A percentile compares a stretch with the other conserved stretches of the same genome.
Evolutionary conservation across 306 rosid species (phyloP).

Genomic region (Cyclanthera cordifolia): DNA sequence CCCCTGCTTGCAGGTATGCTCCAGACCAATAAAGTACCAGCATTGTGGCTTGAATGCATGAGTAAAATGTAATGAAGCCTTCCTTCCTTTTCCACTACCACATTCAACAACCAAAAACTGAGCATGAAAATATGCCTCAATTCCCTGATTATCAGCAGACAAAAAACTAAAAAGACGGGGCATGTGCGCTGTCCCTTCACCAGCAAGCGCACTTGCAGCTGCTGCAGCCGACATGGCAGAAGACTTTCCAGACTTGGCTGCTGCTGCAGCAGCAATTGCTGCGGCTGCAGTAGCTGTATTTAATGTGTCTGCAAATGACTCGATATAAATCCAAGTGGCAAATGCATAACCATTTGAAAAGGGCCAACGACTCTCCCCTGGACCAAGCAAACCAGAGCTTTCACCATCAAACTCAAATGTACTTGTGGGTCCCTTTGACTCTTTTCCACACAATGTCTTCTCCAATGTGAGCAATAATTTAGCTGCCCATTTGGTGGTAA

Average conservation of each 20-base stretch:
- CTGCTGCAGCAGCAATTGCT: constrained; percentile 96
- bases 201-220: constrained; percentile 98
- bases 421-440: constrained; percentile 77
- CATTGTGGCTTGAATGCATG: constrained; percentile 96
- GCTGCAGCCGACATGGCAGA: constrained; percentile 99
- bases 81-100: constrained; percentile 83
- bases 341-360: constrained; percentile 85
- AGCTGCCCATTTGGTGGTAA: constrained; percentile 64
- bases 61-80: constrained; percentile 89
- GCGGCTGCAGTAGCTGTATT: constrained; percentile 98
- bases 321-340: constrained; percentile 97
- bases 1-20: constrained; percentile 78
- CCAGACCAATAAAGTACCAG: constrained; percentile 94
- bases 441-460: constrained; percentile 82
- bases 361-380: constrained; percentile 98
- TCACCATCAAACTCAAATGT: constrained; percentile 98
- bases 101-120: constrained; percentile 94
- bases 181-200: constrained; percentile 97
- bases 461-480: constrained; percentile 77
- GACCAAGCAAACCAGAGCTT: constrained; percentile 97
- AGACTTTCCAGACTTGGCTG: constrained; percentile 88
- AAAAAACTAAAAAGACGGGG: constrained; percentile 90
- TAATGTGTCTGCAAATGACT: constrained; percentile 91
- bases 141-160: constrained; percentile 89
- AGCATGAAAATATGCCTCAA: constrained; percentile 98